Evolutionary conservation across 179 eudicot species (phyloP).

Genomic region (Beta corolliflora): DNA sequence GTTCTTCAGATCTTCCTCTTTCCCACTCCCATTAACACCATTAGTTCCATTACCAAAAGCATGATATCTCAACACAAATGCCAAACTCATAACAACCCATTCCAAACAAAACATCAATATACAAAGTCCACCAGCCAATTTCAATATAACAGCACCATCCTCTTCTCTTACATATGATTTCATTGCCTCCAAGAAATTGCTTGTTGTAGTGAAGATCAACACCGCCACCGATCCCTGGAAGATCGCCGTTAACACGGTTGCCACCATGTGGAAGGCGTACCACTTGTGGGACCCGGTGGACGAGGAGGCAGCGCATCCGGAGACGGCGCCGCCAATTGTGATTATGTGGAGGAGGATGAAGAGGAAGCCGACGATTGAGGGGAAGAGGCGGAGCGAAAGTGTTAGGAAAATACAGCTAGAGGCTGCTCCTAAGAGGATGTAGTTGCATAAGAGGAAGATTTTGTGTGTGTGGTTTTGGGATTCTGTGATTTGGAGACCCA

Average conservation of each 20-base stretch:
- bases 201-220: constrained; percentile 51
- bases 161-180: constrained; percentile 67
- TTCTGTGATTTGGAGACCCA: constrained; percentile 18
- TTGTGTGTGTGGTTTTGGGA: constrained; percentile 34
- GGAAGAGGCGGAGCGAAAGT: constrained; percentile 57
- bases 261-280: constrained; percentile 51
- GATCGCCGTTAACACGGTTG: constrained; percentile 61
- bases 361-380: constrained; percentile 44
- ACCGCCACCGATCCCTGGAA: constrained; percentile 74
- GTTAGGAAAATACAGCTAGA: constrained; percentile 66
- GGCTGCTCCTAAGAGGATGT: constrained; percentile 56
- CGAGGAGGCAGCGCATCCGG: constrained; percentile 39
- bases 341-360: constrained; percentile 54
- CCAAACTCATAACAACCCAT: constrained; percentile 63
- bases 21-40: constrained; percentile 18
- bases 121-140: constrained; percentile 66
- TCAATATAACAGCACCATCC: constrained; percentile 62
- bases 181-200: constrained; percentile 44
- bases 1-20: constrained; percentile 52
- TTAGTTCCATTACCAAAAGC: constrained; percentile 38
- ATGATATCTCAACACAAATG: constrained; percentile 52
- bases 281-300: constrained; percentile 34
- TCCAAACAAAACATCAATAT: constrained; percentile 62
- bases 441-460: constrained; percentile 48
- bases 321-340: constrained; percentile 52